A percentile compares a stretch with the other conserved stretches of the same genome.
Conservation (phyloP, 202 grass and related monocot genomes). For the Schoenoplectus triqueter region DNA sequence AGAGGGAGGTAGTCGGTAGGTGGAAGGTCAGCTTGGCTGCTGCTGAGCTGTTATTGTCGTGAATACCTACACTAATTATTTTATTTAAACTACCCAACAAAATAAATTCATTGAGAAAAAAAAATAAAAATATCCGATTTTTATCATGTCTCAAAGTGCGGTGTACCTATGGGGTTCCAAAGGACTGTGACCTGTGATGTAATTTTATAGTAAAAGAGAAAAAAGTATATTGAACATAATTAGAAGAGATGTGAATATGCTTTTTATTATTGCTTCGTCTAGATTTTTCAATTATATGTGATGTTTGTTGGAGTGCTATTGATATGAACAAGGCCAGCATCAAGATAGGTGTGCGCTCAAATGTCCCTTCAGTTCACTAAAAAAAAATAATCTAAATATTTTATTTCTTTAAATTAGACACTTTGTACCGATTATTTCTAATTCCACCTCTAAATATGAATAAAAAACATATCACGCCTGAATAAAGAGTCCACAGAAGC, state of each 20-base stretch:
- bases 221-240: conserved; percentile 25
- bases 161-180: neutral
- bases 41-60: conserved; percentile 32
- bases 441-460: neutral
- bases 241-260: neutral
- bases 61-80: conserved; percentile 19
- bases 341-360: no score
- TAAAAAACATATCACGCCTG: conserved; percentile 3
- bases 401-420: no score
- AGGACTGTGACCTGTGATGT: conserved; percentile 3
- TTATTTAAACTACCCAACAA: conserved; percentile 24
- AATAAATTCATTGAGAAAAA: neutral
- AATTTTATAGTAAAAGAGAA: neutral
- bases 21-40: conserved; percentile 37
- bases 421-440: no score
- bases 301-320: neutral
- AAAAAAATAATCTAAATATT: no score
- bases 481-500: neutral
- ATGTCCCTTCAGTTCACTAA: no score
- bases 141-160: conserved; percentile 15
- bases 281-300: neutral
- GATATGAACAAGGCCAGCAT: no score
- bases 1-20: conserved; percentile 25
- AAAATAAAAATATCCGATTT: conserved; percentile 5
- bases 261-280: conserved; percentile 27